Conservation (phyloP, 306 rosid species). For the Vicia faba region DNA sequence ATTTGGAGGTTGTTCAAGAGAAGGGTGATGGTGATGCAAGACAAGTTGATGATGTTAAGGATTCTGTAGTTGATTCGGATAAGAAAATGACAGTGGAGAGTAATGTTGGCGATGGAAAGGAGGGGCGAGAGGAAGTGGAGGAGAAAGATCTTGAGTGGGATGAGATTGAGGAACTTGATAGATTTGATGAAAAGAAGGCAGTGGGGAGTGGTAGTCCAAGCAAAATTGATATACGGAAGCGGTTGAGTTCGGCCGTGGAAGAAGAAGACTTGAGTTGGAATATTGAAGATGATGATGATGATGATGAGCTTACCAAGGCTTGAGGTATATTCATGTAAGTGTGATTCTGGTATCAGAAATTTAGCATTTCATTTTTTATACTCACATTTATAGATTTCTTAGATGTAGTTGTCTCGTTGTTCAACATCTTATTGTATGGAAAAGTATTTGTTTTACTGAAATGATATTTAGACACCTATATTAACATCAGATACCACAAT, state of each 20-base stretch:
- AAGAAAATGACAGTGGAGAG: constrained; percentile 40
- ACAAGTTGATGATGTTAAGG: constrained; percentile 37
- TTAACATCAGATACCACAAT: no score
- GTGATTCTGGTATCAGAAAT: constrained; percentile 24
- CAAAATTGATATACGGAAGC: constrained; percentile 60
- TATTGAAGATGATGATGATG: constrained; percentile 66
- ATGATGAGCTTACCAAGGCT: constrained; percentile 52
- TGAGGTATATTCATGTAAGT: constrained; percentile 39
- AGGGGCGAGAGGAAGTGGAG: constrained; percentile 39
- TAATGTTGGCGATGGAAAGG: constrained; percentile 44
- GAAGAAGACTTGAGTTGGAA: constrained; percentile 92
- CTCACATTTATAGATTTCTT: constrained; percentile 29
- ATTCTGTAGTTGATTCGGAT: constrained; percentile 23
- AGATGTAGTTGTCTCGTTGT: constrained; percentile 28
- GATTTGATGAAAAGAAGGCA: constrained; percentile 60
- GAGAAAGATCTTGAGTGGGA: constrained; percentile 89
- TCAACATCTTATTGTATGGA: constrained; percentile 32
- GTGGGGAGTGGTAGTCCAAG: constrained; percentile 42
- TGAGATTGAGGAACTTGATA: constrained; percentile 85
- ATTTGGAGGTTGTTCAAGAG: constrained; percentile 33
- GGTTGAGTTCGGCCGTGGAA: constrained; percentile 63
- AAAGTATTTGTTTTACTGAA: constrained; percentile 14
- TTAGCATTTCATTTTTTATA: not conserved
- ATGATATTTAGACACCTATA: no score
- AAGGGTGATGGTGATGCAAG: constrained; percentile 36